phyloP scores from a whole-genome alignment of 805 yeast genomes.

The Lachancea nothofagi region DNA sequence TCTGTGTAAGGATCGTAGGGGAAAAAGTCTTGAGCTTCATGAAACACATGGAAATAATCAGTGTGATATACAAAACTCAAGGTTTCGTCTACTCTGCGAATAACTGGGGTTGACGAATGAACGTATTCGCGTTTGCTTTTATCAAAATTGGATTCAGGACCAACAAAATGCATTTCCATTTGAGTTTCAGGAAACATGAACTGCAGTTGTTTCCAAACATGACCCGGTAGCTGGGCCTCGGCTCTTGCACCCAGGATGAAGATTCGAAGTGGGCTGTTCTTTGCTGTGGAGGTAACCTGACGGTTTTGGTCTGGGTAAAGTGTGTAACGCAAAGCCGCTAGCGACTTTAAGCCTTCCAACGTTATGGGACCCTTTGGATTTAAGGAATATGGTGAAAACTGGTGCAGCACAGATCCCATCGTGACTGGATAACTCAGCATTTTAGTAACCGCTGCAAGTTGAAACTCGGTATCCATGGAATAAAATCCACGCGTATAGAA shows the following conservation, averaged over 20 bases:
- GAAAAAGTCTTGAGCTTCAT: slow-evolving; percentile 89
- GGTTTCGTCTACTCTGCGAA: slow-evolving; percentile 67
- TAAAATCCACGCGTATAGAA: slow-evolving; percentile 88
- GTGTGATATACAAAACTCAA: slow-evolving; percentile 78
- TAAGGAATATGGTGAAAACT: slow-evolving; percentile 75
- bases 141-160: slow-evolving; percentile 86
- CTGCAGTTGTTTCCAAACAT: slow-evolving; percentile 91
- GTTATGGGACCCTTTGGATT: slow-evolving; percentile 84
- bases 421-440: slow-evolving; percentile 91
- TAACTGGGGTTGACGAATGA: slow-evolving; percentile 57
- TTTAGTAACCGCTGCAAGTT: slow-evolving; percentile 90
- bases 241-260: slow-evolving; percentile 89
- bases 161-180: slow-evolving; percentile 86
- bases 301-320: slow-evolving; percentile 55
- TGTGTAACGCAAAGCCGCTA: slow-evolving; percentile 89
- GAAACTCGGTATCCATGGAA: slow-evolving; percentile 96
- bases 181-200: slow-evolving; percentile 76
- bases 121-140: slow-evolving; percentile 58
- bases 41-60: slow-evolving; percentile 83
- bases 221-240: slow-evolving; percentile 89
- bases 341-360: slow-evolving; percentile 85
- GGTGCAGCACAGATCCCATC: slow-evolving; percentile 75
- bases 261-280: slow-evolving; percentile 83
- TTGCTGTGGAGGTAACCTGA: slow-evolving; percentile 44
- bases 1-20: slow-evolving; percentile 98